Evolutionary conservation across 441 rosid species (phyloP), one percentile per base, ranked within the genome.

Genomic region (Brassica balearica): DNA sequence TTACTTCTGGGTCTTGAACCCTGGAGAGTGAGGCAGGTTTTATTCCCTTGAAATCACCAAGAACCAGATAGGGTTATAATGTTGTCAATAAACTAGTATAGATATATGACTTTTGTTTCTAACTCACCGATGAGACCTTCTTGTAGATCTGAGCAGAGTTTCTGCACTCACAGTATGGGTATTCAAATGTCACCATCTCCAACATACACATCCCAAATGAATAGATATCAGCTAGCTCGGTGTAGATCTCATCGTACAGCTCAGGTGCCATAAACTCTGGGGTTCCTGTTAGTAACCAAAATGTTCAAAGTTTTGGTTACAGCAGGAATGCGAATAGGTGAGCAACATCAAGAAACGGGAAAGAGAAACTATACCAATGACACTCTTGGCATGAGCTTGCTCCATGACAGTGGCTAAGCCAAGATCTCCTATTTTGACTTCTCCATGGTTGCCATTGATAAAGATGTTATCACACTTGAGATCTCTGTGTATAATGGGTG

Each of bases 221-320:
- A 66, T 90, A 90, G 36, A 90, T 85, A 77, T 87, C 95, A 65
- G 88, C 95, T 76, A 88, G 79, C 73, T 88, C 90, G n/a, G 89
- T 87, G 84, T 88, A 90, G 71, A 82, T 79, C 84, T 90, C 95
- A 22, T 90, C 95, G 53, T 90, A 88, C 68, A 90, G 80, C 84
- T 90, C 95, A 0, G 92, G 95, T 70, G 95, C 95, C 95, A 88
- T 87, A 77, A 90, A 90, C 82, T 90, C 92, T 0, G 95, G 95
- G 27, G 95, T 90, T 67, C 92, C 95, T 88, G 77, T 73, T 22
- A 27, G 59, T 63, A 69, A 64, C 7, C 61, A 56, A 56, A 17
- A 17, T 17, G 19, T 17, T 17, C 19, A 17, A 17, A 17, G 19
- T 17, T 17, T 34, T 59, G 17, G 27, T 27, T 36, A 65, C 22